phyloP scores from a whole-genome alignment of 768 basidiomycete genomes.

The Leccinum truebloodii region DNA sequence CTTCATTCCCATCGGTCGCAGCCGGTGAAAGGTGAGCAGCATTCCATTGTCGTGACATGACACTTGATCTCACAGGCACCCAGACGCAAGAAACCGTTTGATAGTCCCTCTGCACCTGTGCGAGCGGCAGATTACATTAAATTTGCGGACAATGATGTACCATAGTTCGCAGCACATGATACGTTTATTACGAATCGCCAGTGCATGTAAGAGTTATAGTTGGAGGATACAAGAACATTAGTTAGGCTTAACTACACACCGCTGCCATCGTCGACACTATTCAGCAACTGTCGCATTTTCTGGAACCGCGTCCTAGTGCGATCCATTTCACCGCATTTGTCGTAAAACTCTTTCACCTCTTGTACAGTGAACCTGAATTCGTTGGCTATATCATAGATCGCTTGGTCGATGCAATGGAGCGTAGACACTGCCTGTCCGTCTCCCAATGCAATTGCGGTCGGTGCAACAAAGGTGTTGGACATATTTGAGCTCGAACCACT shows the following conservation, averaged over 20 bases:
- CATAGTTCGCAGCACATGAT: conserved; percentile 16
- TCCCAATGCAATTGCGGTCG: conserved; percentile 5
- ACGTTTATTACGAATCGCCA: conserved; percentile 3
- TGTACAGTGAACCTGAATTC: conserved; percentile 71
- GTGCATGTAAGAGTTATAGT: conserved; percentile 1
- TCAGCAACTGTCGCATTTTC: conserved; percentile 57
- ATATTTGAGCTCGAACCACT: conserved; percentile 6
- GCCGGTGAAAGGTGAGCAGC: conserved; percentile 86
- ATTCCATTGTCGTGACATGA: not conserved
- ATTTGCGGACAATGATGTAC: conserved; percentile 61
- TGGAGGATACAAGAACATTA: not conserved
- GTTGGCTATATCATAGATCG: conserved; percentile 62
- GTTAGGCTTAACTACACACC: conserved; percentile 8
- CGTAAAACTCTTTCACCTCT: conserved; percentile 79
- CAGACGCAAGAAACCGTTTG: conserved; percentile 76
- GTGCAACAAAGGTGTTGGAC: conserved; percentile 1
- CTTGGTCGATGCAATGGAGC: conserved; percentile 68
- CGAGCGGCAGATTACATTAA: conserved; percentile 69
- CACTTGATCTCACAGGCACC: conserved; percentile 14
- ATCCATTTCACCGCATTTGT: conserved; percentile 69
- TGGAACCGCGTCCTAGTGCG: conserved; percentile 65
- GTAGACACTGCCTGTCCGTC: conserved; percentile 11
- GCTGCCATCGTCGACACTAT: conserved; percentile 23
- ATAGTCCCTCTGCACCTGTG: conserved; percentile 79
- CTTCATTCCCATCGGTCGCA: conserved; percentile 93